Conservation (phyloP, 1,139 yeast genomes). For the Pichia sp. region DNA sequence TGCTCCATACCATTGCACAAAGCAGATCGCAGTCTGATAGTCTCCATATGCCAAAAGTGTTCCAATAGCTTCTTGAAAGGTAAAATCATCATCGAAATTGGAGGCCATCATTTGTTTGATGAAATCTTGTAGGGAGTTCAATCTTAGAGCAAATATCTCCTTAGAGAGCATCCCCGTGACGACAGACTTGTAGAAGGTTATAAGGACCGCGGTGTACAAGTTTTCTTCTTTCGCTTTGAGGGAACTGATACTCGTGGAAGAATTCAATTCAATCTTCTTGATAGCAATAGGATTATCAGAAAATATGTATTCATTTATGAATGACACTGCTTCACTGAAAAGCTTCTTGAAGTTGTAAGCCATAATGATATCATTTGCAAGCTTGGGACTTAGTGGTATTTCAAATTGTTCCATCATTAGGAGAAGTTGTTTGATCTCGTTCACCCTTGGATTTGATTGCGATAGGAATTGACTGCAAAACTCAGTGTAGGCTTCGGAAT, state of each 20-base stretch:
- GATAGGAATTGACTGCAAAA: slow-evolving; percentile 21
- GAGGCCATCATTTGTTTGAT: slow-evolving; percentile 14
- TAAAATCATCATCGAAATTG: slow-evolving; percentile 15
- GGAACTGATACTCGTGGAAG: too few species aligned
- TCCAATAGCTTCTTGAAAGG: slow-evolving; percentile 17
- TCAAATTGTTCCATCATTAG: slow-evolving; percentile 17
- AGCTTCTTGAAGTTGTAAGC: slow-evolving; percentile 18
- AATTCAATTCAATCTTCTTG: slow-evolving; percentile 3
- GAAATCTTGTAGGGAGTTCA: slow-evolving; percentile 8
- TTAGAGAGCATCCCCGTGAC: slow-evolving; percentile 2
- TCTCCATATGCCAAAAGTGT: slow-evolving; percentile 24
- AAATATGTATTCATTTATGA: slow-evolving; percentile 17
- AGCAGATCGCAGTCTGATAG: slow-evolving; percentile 20
- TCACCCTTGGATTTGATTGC: slow-evolving; percentile 17
- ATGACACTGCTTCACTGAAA: slow-evolving; percentile 18
- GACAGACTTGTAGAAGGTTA: slow-evolving; percentile 11
- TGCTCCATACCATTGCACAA: slow-evolving; percentile 20
- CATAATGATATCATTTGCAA: slow-evolving; percentile 22
- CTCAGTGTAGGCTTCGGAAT: slow-evolving; percentile 21
- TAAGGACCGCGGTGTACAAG: slow-evolving; percentile 8
- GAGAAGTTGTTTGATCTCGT: slow-evolving; percentile 19
- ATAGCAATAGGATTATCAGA: slow-evolving; percentile 11
- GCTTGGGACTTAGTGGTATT: slow-evolving; percentile 18
- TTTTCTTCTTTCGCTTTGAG: slow-evolving; percentile 3
- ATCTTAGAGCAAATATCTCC: slow-evolving; percentile 8